Evolutionary conservation across 805 yeast species (phyloP).

Genomic region (Candida sanyiensis): DNA sequence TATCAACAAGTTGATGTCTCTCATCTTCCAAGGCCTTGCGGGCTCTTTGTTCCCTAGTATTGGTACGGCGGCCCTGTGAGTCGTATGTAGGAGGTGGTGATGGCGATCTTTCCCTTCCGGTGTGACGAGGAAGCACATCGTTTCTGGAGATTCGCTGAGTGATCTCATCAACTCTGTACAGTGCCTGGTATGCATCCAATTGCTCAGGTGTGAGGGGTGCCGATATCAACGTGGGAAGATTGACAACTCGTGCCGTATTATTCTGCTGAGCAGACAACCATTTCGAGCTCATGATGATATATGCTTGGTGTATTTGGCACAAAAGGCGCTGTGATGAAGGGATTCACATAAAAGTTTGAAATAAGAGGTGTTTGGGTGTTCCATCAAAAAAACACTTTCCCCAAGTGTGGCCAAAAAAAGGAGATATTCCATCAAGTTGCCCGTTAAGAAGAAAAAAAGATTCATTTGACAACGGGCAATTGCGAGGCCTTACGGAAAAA

Average conservation of each 20-base stretch:
- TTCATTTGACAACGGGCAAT: too few species aligned
- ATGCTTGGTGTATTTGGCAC: too few species aligned
- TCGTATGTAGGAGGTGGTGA: conserved; percentile 95
- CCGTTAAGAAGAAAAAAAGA: too few species aligned
- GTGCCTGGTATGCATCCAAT: conserved; percentile 61
- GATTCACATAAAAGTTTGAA: not conserved
- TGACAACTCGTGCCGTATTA: conserved; percentile 13
- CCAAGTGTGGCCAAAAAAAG: too few species aligned
- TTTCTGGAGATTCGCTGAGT: conserved; percentile 50
- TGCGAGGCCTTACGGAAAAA: not conserved
- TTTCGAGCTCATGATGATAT: not conserved
- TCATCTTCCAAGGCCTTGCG: conserved; percentile 65
- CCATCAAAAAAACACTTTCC: not conserved
- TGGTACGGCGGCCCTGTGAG: conserved; percentile 70
- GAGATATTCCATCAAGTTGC: too few species aligned
- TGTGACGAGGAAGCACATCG: conserved; percentile 36
- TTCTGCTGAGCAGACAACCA: conserved; percentile 13
- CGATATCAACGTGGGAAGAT: conserved; percentile 37
- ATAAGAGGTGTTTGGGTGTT: conserved; percentile 8
- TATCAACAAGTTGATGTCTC: conserved; percentile 70
- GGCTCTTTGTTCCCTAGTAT: conserved; percentile 72
- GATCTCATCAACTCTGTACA: conserved; percentile 76
- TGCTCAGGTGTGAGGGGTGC: conserved; percentile 70
- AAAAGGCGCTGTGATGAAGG: too few species aligned
- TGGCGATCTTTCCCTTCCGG: conserved; percentile 52